Percentiles rank a stretch among this genome's conserved stretches.
Conservation (phyloP, 169 alveolate species). For the Plasmodium cynomolgi region DNA sequence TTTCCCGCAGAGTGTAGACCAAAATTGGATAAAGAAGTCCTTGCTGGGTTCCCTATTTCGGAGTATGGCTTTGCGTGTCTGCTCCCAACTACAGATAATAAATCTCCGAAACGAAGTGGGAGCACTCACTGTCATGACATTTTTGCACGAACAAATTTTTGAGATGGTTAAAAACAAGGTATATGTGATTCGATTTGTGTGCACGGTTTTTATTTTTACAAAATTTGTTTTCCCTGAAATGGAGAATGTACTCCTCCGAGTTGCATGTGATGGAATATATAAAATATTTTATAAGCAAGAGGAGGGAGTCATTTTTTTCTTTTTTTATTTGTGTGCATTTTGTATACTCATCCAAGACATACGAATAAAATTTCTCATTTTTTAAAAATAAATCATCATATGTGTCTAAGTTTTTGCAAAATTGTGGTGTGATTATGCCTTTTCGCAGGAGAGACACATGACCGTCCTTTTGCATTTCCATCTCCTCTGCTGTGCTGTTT, state of each 20-base stretch:
- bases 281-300: constrained; percentile 46
- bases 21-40: neutral
- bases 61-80: neutral
- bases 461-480: neutral
- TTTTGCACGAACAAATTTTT: constrained; percentile 65
- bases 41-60: neutral
- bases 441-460: neutral
- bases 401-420: constrained; percentile 1
- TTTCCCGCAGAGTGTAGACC: neutral
- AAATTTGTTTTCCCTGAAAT: constrained; percentile 67
- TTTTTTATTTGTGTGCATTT: neutral
- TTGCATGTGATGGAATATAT: constrained; percentile 27
- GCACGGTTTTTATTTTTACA: constrained; percentile 62
- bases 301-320: neutral
- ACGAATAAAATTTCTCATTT: constrained; percentile 15
- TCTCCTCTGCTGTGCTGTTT: neutral
- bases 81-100: constrained; percentile 9
- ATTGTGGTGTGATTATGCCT: neutral
- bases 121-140: constrained; percentile 64
- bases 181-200: constrained; percentile 75
- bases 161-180: constrained; percentile 45
- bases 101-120: constrained; percentile 48
- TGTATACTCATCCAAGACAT: constrained; percentile 54
- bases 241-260: constrained; percentile 44
- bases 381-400: constrained; percentile 41